Base-by-base conservation (phyloP, 345 rosid species). In the Odontarrhena argentea region DNA sequence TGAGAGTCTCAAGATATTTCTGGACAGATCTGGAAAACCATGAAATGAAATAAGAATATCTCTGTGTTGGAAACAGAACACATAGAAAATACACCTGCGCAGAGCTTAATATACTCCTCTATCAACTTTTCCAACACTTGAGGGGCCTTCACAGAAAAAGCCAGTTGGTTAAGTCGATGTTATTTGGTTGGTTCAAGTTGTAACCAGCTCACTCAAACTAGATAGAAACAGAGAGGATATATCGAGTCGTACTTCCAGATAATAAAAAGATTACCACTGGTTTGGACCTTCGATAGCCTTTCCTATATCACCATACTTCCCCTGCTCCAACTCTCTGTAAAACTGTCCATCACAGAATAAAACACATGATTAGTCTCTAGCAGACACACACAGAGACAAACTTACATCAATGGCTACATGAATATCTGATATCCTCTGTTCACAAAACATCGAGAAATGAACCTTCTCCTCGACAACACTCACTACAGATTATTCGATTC, bases 351-450 rank as follows among this genome's bases (percentile, higher is more conserved):
- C 4, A 35, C 28, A 65, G 1, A 59, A 35, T n/a, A 11, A 37
- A 45, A 63, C 26, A 47, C 32, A 25, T 25, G 3, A 4, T 10
- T 69, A 59, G 2, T 49, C 7, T n/a, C n/a, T n/a, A n/a, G n/a
- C n/a, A 0, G 9, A 38, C 4, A 26, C 24, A 48, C 41, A 38
- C 3, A 59, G 40, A 63, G 18, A 51, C 48, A 66, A 14, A 76
- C 86, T 24, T 66, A 92, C 94, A 78, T 92, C 96, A 53, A 92
- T 85, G 51, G 98, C 97, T 83, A 87, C 92, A 6, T 82, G 96
- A 51, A 84, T 76, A 54, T 92, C 96, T 49, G 93, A 80, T 85
- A 92, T 71, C 94, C 98, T 77, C 98, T 92, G 86, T 81, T 81
- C 9, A 43, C 12, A 66, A 54, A 76, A 37, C 42, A n/a, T n/a